Base-by-base conservation (phyloP, 495 filamentous ascomycete species). In the Achaetomiella virescens region DNA sequence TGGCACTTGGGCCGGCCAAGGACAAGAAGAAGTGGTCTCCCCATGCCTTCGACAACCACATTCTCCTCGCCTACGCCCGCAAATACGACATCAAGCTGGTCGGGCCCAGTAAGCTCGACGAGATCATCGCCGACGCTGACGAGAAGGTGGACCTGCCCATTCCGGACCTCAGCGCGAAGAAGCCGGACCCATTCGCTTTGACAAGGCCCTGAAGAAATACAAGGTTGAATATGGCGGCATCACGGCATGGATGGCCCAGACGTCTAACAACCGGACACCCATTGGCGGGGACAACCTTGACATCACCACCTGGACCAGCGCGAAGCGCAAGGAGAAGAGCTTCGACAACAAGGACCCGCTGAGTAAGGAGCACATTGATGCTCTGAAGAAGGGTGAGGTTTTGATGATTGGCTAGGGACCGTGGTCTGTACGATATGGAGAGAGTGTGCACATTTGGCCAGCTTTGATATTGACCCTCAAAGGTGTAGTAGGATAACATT, bases 251-350 rank as follows among this genome's bases (percentile, higher is more conserved):
- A 41, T 62, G 46, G 33, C 21, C 24, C 17, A 43, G 14, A 41
- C 6, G 29, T 24, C 52, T 17, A 0, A 6, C 7, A 12, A 25
- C 18, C 31, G 17, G 20, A 38, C 44, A 1, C 42, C 27, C n/a
- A 71, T 74, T 15, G 70, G 70, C 8, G 71, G 71, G 4, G 71
- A 74, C 48, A 17, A 31, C 2, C 43, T 70, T 15, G 71, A 74
- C 29, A 63, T 72, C 48, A 74, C 70, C 1, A 64, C 66, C 1
- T 68, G 64, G 70, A 48, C 60, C 12, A 56, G 62, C 25, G 58
- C 60, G 4, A 48, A 63, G 56, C 61, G 71, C 35, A 70, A 68
- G 60, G 51, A 4, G 35, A 48, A 48, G n/a, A 40, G 2, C 22
- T 71, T 61, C 46, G 27, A 61, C 10, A 48, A 58, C 2, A 71